Percentiles rank a stretch among this genome's conserved stretches.
These are phyloP conservation scores for Lactarius sanguifluus DNA, from an alignment of 768 basidiomycete genomes.

Conservation along the genomic window DNA sequence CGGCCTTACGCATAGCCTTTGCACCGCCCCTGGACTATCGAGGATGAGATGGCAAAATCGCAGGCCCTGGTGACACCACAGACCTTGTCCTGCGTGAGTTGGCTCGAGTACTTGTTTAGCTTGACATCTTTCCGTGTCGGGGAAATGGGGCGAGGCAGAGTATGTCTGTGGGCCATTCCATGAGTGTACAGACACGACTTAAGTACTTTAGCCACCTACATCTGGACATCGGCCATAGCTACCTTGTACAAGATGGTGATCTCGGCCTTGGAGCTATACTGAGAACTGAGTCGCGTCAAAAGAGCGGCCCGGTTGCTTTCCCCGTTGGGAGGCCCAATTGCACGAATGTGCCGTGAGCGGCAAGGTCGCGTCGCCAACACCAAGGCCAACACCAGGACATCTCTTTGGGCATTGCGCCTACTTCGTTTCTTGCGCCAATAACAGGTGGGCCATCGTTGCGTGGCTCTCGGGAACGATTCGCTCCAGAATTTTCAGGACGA, in stretches of 20 bases:
- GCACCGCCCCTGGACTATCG: slow-evolving; percentile 64
- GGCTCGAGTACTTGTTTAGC: slow-evolving; percentile 73
- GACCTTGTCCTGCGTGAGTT: slow-evolving; percentile 78
- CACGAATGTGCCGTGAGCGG: too few species aligned
- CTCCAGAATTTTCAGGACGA: too few species aligned
- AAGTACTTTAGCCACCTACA: slow-evolving; percentile 15
- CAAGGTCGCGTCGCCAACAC: too few species aligned
- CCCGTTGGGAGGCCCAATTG: neutral
- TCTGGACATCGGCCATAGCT: slow-evolving; percentile 28
- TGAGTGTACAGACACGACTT: neutral
- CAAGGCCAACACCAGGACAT: too few species aligned
- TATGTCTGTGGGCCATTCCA: slow-evolving; percentile 38
- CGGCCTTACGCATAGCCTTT: slow-evolving; percentile 77
- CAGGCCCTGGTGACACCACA: slow-evolving; percentile 14
- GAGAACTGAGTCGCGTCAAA: neutral
- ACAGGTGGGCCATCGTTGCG: too few species aligned
- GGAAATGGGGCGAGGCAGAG: slow-evolving; percentile 40
- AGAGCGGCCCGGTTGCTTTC: neutral
- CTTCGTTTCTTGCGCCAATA: too few species aligned
- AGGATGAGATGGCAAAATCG: neutral
- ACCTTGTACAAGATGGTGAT: neutral
- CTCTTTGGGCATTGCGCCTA: too few species aligned
- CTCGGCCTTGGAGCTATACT: neutral
- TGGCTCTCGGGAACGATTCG: too few species aligned
- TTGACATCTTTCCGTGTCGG: slow-evolving; percentile 40